Evolutionary conservation across 164 flowering plant genomes (phyloP), one percentile per base, ranked within the genome.

Genomic region (Macadamia tetraphylla): DNA sequence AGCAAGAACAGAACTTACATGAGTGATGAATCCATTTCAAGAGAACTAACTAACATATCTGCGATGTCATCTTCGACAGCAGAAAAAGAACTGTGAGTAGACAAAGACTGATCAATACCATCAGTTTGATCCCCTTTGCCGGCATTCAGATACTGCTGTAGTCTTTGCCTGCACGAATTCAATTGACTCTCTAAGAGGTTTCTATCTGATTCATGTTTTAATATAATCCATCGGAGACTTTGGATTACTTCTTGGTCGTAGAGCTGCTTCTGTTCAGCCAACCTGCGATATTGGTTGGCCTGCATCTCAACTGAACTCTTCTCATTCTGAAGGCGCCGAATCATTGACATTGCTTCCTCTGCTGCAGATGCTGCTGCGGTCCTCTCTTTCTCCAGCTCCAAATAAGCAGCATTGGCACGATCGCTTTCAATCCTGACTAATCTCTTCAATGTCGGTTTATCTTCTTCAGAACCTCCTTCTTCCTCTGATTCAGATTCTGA

Each of bases 341-440:
- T 88, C 92, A 87, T 82, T 3, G 80, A 81, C 92, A 90, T 87
- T 6, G 89, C 80, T 69, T 90, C 97, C 44, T 84, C 83, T 1
- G 88, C 87, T 2, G 98, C 89, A 17, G 88, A 69, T 9, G 91
- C 84, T 32, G 91, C 75, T 6, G 98, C 92, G 78, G 71, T 62
- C 62, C 92, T 82, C 68, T 92, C 98, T 78, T 87, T 83, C 65
- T 85, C 92, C 6, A 89, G 87, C 75, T 92, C 98, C 43, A 64
- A 46, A 51, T 0, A 15, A 35, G 88, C 88, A 6, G 70, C 73
- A 48, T 81, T 68, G 0, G 82, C 82, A 40, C 77, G 69, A 31
- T 58, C 65, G 71, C 83, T 77, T 70, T 88, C 87, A 0, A 66
- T 71, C 74, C 81, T 78, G 29, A 92, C 68, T 67, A 80, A 40